Base-by-base conservation (phyloP, 768 basidiomycete genomes). In the Boletus sensibilis region DNA sequence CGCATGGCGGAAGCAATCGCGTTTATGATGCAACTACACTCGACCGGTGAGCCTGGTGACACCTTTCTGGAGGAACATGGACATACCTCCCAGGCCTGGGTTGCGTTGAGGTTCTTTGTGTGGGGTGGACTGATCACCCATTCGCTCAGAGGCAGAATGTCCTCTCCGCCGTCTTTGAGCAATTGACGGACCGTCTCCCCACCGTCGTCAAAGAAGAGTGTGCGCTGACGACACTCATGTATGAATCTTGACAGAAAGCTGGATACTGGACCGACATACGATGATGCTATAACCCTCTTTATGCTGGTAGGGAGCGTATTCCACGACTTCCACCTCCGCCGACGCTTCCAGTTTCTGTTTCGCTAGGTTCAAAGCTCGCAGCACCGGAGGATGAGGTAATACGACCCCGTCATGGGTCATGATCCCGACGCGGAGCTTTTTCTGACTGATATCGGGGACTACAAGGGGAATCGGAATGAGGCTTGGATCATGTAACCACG, bases 401-500 rank as follows among this genome's bases (percentile, higher is more conserved):
- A 75, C 74, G 4, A 74, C 59, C 2, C 62, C 71, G 52, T 81
- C 77, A 53, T 72, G 65, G 63, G 73, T 66, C 56, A 67, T 67
- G 33, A 67, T 55, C 18, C 65, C 65, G n/a, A 66, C 52, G 2
- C 60, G 60, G 52, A 77, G 62, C 58, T 68, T 71, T 38, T 58
- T 76, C 52, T 50, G 63, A 13, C 35, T 57, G 48, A 52, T 57
- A 50, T 73, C 67, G 42, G 55, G 64, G 12, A 73, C 55, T 56
- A 25, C 23, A 0, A 70, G 49, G 1, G 68, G 63, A 11, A 76
- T 66, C 2, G 73, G 72, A 18, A 75, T 44, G 4, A 72, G 67
- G 16, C 64, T 54, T 16, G 77, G 72, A 58, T 81, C 78, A n/a
- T 58, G 46, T 1, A 71, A 48, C 78, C 78, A 80, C 1, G 79